These are phyloP conservation scores for Gymnopilus junonius DNA, from an alignment of 768 basidiomycete genomes.

Conservation along the genomic window DNA sequence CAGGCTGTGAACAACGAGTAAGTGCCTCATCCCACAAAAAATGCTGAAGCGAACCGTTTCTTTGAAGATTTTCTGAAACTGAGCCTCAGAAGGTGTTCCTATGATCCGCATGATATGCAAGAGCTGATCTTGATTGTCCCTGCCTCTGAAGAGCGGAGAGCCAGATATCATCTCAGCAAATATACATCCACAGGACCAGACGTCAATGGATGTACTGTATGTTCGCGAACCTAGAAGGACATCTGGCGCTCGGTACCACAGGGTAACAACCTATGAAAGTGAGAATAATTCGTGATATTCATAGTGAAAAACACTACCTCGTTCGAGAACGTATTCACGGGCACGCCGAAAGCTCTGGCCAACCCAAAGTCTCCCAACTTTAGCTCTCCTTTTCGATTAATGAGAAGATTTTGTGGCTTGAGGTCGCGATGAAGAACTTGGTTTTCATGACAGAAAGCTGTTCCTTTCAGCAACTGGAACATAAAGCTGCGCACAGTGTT, in stretches of 20 bases:
- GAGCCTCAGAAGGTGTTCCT: constrained; percentile 90
- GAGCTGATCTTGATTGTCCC: constrained; percentile 98
- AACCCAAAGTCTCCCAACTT: constrained; percentile 98
- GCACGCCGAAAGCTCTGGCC: constrained; percentile 96
- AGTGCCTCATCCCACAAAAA: not conserved
- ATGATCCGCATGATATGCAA: constrained; percentile 97
- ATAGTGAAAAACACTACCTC: constrained; percentile 54
- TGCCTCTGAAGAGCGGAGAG: constrained; percentile 92
- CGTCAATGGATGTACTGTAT: constrained; percentile 97
- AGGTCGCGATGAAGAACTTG: constrained; percentile 97
- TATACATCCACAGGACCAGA: constrained; percentile 99
- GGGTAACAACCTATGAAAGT: constrained; percentile 82
- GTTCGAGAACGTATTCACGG: constrained; percentile 98
- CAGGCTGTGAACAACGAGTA: constrained; percentile 57
- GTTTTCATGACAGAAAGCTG: constrained; percentile 98
- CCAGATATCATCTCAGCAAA: constrained; percentile 99
- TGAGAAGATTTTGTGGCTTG: constrained; percentile 97
- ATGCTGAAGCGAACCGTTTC: constrained; percentile 71
- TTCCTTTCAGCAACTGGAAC: constrained; percentile 96
- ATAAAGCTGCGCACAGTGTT: constrained; percentile 95
- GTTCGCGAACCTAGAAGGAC: constrained; percentile 96
- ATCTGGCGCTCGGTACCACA: constrained; percentile 99
- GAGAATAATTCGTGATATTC: not conserved
- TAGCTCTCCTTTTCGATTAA: constrained; percentile 95
- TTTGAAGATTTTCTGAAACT: constrained; percentile 84